Conservation (phyloP, 1,139 yeast species). For the Pichia sp. region DNA sequence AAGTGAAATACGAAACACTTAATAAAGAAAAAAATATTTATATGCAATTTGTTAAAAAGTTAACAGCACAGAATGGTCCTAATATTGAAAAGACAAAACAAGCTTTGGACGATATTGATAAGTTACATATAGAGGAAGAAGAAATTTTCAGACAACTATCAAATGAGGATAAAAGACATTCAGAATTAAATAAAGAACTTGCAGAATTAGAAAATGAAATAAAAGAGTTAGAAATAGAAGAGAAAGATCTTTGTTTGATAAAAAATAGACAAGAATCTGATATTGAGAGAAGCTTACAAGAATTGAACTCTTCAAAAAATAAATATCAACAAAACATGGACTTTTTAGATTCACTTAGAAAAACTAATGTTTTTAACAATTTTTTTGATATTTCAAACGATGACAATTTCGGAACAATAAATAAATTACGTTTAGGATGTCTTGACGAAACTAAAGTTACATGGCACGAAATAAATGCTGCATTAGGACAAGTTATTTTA, state of each 20-base stretch:
- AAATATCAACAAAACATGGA: conserved; percentile 55
- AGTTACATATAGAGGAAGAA: conserved; percentile 34
- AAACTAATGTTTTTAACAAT: conserved; percentile 73
- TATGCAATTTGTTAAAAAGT: conserved; percentile 60
- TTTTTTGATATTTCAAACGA: conserved; percentile 78
- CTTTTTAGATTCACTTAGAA: conserved; percentile 63
- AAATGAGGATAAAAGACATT: conserved; percentile 38
- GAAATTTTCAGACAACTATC: conserved; percentile 37
- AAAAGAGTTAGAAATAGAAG: conserved; percentile 35
- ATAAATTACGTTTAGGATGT: conserved; percentile 74
- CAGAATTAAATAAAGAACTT: conserved; percentile 37
- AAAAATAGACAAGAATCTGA: conserved; percentile 51
- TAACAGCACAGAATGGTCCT: conserved; percentile 50
- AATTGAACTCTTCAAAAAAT: conserved; percentile 55
- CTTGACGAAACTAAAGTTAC: conserved; percentile 54
- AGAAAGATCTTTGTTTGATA: conserved; percentile 38
- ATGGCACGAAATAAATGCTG: conserved; percentile 92
- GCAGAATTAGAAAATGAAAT: conserved; percentile 37
- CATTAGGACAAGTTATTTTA: conserved; percentile 77
- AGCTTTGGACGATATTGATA: conserved; percentile 39
- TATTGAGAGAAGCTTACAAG: conserved; percentile 41
- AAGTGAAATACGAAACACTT: conserved; percentile 64
- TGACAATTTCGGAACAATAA: conserved; percentile 81
- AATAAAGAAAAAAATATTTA: conserved; percentile 78
- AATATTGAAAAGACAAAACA: conserved; percentile 38